Evolutionary conservation across 495 filamentous ascomycete genomes (phyloP).

Genomic region (Podospora conica): DNA sequence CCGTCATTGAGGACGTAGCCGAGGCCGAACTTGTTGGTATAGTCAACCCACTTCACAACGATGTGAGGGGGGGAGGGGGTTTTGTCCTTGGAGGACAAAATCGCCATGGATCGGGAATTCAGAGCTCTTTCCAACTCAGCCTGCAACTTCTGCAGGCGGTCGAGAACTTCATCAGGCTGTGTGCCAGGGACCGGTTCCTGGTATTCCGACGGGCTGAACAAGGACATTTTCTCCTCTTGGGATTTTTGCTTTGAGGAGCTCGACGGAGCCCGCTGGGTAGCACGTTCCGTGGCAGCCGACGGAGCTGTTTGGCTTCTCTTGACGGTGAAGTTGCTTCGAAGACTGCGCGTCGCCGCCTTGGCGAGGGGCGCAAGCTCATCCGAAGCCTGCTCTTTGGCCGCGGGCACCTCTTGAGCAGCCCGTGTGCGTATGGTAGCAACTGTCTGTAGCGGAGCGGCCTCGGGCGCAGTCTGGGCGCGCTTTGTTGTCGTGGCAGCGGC

Average conservation of each 20-base stretch:
- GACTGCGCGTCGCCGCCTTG: slow-evolving; percentile 19
- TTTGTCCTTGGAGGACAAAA: slow-evolving; percentile 36
- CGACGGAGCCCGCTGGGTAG: slow-evolving; percentile 4
- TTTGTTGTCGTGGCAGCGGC: slow-evolving; percentile 16
- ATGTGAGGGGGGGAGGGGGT: slow-evolving; percentile 43
- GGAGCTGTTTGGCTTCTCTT: slow-evolving; percentile 16
- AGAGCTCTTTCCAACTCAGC: slow-evolving; percentile 51
- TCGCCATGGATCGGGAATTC: slow-evolving; percentile 47
- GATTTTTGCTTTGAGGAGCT: slow-evolving; percentile 7
- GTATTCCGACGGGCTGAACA: slow-evolving; percentile 48
- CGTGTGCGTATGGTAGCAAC: slow-evolving; percentile 26
- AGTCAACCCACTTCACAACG: slow-evolving; percentile 92
- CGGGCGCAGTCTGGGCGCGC: slow-evolving; percentile 19
- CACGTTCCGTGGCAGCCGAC: slow-evolving; percentile 3
- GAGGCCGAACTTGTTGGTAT: slow-evolving; percentile 82
- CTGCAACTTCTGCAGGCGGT: slow-evolving; percentile 44
- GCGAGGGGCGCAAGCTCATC: slow-evolving; percentile 16
- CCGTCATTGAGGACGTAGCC: slow-evolving; percentile 83
- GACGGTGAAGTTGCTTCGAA: slow-evolving; percentile 22
- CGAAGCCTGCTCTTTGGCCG: not conserved
- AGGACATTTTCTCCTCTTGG: slow-evolving; percentile 26
- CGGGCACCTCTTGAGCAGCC: slow-evolving; percentile 16
- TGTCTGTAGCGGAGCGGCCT: slow-evolving; percentile 13
- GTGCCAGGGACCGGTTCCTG: slow-evolving; percentile 43
- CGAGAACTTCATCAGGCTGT: slow-evolving; percentile 47